Evolutionary conservation across 768 basidiomycete species (phyloP).

Genomic region (Strobilomyces dryophilus): DNA sequence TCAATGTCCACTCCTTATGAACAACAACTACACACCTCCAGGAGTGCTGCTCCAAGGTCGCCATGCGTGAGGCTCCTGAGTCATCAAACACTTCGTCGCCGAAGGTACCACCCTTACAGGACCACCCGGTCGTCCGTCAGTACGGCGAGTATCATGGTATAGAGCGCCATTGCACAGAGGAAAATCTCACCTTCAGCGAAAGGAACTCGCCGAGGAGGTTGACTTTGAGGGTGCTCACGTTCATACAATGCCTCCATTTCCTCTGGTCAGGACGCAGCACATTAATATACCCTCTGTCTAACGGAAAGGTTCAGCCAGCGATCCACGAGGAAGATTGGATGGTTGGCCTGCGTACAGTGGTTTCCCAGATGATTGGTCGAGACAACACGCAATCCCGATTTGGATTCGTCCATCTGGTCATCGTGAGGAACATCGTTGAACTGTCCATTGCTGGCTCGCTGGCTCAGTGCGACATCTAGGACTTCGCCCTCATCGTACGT

Average conservation of each 20-base stretch:
- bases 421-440: slow-evolving; percentile 13
- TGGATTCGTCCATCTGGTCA: slow-evolving; percentile 18
- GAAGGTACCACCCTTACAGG: slow-evolving; percentile 23
- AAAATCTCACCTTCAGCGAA: slow-evolving; percentile 4
- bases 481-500: slow-evolving; percentile 21
- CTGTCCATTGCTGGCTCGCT: background rate
- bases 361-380: slow-evolving; percentile 18
- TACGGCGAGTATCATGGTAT: slow-evolving; percentile 9
- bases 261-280: slow-evolving; percentile 12
- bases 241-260: slow-evolving; percentile 3
- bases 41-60: slow-evolving; percentile 2
- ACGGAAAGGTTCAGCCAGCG: slow-evolving; percentile 10
- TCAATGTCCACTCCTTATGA: slow-evolving; percentile 21
- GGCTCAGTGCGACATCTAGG: slow-evolving; percentile 13
- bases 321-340: slow-evolving; percentile 20
- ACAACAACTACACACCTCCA: slow-evolving; percentile 8
- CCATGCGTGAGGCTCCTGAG: slow-evolving; percentile 23
- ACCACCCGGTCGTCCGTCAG: background rate
- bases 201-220: slow-evolving; percentile 14
- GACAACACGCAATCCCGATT: slow-evolving; percentile 9
- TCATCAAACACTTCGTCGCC: slow-evolving; percentile 13
- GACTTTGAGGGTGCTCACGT: slow-evolving; percentile 4
- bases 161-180: background rate
- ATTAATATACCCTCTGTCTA: background rate
- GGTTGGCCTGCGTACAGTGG: slow-evolving; percentile 15